Base-by-base conservation (phyloP, 345 rosid species). In the Nasturtium officinale region DNA sequence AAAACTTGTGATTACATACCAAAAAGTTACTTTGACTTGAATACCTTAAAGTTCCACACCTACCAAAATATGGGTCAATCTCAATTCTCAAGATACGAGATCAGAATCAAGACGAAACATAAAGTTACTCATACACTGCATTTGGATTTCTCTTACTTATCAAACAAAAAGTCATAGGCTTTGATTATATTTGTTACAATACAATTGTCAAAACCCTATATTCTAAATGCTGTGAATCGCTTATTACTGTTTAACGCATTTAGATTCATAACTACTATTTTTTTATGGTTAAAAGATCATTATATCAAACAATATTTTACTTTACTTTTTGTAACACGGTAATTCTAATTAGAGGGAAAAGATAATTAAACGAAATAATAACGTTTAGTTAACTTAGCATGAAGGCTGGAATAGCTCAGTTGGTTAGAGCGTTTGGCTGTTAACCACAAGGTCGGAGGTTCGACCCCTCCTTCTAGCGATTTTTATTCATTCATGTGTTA, bases 371-470 rank as follows among this genome's bases (percentile, higher is more conserved):
- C 13, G 18, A 18, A 10, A 11, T 10, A 10, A 5, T 5, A 2
- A 2, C 5, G 7, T 16, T 9, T 10, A 30, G 2, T 1, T 1
- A 23, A 23, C 25, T 2, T 23, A 23, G 25, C 8, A 9, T 9
- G 5, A 2, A 47, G 5, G 87, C 87, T 84, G 85, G 91, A 87
- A 57, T 89, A 85, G 90, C 87, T 91, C 91, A 89, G 88, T 71
- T 82, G 96, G 92, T 73, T 88, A 88, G 89, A 85, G 86, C 87
- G 88, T 88, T 85, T 85, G 86, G 89, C 87, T 83, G 85, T 84
- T 86, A 88, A 86, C 90, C 88, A 84, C 87, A 89, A 89, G 90
- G 90, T 85, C 85, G 89, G 84, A 87, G 91, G 90, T 91, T 91
- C 89, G 71, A 86, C 58, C 88, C 89, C 87, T 86, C 79, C 74